phyloP scores from a whole-genome alignment of 2,329 filamentous ascomycete species.

The Chaetomiaceae sp. region DNA sequence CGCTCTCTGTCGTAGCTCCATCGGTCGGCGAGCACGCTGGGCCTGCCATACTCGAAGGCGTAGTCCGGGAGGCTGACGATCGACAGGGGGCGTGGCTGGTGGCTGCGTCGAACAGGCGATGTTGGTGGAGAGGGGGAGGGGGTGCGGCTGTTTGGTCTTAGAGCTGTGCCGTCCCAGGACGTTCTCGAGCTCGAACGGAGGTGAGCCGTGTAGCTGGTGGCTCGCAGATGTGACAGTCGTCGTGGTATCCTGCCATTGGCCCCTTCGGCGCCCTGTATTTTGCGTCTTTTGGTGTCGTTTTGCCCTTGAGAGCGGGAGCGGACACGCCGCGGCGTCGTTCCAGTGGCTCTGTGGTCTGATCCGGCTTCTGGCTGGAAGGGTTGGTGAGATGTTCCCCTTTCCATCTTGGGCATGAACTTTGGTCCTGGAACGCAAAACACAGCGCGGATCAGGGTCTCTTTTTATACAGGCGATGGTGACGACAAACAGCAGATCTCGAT shows the following conservation, averaged over 20 bases:
- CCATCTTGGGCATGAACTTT: too few relatives aligned
- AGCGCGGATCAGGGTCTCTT: not conserved
- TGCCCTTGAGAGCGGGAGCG: not conserved
- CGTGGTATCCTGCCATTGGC: not conserved
- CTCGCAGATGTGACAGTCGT: not conserved
- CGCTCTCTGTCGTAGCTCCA: conserved; percentile 19
- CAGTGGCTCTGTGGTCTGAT: not conserved
- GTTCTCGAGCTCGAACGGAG: not conserved
- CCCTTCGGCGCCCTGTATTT: not conserved
- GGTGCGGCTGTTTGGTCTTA: not conserved
- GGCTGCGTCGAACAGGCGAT: not conserved
- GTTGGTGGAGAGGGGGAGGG: not conserved
- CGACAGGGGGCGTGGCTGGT: not conserved
- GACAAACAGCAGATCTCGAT: too few relatives aligned
- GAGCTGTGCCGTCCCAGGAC: conserved; percentile 4
- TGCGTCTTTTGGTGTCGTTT: not conserved
- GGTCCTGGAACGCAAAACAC: too few relatives aligned
- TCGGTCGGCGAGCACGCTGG: conserved; percentile 4
- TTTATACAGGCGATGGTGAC: not conserved
- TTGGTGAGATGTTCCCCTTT: not conserved
- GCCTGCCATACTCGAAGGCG: not conserved
- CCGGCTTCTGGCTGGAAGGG: not conserved
- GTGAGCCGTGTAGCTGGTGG: not conserved
- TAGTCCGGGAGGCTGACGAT: conserved; percentile 5
- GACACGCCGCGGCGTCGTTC: not conserved